Conservation (phyloP, 257 asterid species). For the Capsicum baccatum region DNA sequence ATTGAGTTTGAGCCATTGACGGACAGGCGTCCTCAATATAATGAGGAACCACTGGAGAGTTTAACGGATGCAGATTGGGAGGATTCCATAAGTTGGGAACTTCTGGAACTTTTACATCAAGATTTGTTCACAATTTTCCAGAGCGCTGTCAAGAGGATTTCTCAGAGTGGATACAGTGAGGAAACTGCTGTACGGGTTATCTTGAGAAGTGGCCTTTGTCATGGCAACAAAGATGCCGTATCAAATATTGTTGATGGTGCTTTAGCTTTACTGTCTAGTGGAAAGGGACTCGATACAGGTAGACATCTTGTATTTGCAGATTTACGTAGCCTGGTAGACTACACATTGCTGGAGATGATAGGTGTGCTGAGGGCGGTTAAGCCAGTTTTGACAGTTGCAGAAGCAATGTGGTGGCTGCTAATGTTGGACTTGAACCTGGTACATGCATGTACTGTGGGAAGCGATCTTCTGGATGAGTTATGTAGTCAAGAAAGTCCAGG, state of each 20-base stretch:
- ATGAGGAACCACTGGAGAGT: slow-evolving; percentile 39
- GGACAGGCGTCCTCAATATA: slow-evolving; percentile 36
- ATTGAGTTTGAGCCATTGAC: slow-evolving; percentile 43
- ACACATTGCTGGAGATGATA: slow-evolving; percentile 79
- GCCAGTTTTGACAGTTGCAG: slow-evolving; percentile 57
- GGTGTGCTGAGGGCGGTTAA: slow-evolving; percentile 69
- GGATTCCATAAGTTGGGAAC: slow-evolving; percentile 54
- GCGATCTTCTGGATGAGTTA: slow-evolving; percentile 40
- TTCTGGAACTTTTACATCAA: slow-evolving; percentile 56
- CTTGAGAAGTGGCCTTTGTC: slow-evolving; percentile 57
- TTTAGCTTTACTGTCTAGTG: slow-evolving; percentile 53
- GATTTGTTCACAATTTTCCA: slow-evolving; percentile 48
- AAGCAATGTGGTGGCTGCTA: slow-evolving; percentile 81
- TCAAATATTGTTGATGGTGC: slow-evolving; percentile 76
- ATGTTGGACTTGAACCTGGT: slow-evolving; percentile 72
- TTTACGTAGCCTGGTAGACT: slow-evolving; percentile 60
- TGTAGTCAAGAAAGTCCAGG: slow-evolving; percentile 40
- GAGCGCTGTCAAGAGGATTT: slow-evolving; percentile 61
- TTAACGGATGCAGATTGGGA: slow-evolving; percentile 61
- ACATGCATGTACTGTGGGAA: slow-evolving; percentile 56
- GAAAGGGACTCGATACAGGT: slow-evolving; percentile 43
- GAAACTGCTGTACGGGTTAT: slow-evolving; percentile 74
- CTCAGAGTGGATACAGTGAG: slow-evolving; percentile 57
- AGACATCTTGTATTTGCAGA: slow-evolving; percentile 50
- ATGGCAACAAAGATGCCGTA: slow-evolving; percentile 63